Evolutionary conservation across 306 rosid species (phyloP), one percentile per base, ranked within the genome.

Genomic region (Chamaecrista fasciculata): DNA sequence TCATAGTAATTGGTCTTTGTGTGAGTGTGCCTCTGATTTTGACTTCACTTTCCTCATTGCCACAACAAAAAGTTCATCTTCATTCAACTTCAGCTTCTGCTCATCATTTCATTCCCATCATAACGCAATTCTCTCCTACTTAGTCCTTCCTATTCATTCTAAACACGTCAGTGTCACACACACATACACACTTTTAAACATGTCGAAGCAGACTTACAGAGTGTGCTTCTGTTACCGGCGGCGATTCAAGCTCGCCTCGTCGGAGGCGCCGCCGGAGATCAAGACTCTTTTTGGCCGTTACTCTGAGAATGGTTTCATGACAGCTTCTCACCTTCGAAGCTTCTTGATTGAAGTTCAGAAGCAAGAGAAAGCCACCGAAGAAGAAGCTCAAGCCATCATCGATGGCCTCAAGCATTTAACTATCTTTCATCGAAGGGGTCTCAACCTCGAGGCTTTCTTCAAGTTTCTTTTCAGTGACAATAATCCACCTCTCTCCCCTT

Each of bases 161-260:
- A n/a, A n/a, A n/a, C n/a, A n/a, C n/a, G n/a, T n/a, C n/a, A n/a
- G n/a, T n/a, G n/a, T n/a, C n/a, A n/a, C n/a, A n/a, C n/a, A n/a
- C n/a, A n/a, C n/a, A n/a, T n/a, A n/a, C n/a, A n/a, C n/a, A n/a
- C n/a, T n/a, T n/a, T n/a, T n/a, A n/a, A n/a, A 2, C 18, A 88
- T 90, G 94, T 95, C 97, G 20, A 91, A 87, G 34, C 96, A 95
- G 81, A 87, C 97, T 8, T 95, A 91, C 85, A 86, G 81, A 23
- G 95, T 95, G 8, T 95, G 99, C 74, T 91, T 95, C 84, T 95
- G 99, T 75, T 91, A 85, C 85, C 85, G 72, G 20, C 85, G 99
- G 61, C 85, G 92, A 26, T 95, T 95, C 88, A 79, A 72, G 75
- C 84, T 84, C 2, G 70, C 91, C 3, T 73, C 72, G 31, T 16